Percentiles rank a stretch among this genome's conserved stretches.
Evolutionary conservation across 768 basidiomycete species (phyloP).

Genomic region (Amanita jacksonii): DNA sequence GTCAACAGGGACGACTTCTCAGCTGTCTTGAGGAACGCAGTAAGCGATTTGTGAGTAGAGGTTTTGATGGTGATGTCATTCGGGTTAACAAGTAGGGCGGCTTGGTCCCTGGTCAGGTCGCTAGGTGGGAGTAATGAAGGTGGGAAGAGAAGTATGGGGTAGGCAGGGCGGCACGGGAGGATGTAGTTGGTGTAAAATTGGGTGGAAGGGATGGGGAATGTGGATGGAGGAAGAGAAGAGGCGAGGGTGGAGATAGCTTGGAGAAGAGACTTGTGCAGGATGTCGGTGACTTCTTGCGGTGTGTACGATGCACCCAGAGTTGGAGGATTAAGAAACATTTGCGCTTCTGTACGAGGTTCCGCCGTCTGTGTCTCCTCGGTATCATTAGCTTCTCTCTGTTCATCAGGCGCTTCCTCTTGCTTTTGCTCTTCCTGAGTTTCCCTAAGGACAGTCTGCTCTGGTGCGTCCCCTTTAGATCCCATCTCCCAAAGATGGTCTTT

Average conservation of each 20-base stretch:
- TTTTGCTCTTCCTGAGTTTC: slow-evolving; percentile 12
- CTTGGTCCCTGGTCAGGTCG: slow-evolving; percentile 10
- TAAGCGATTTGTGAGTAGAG: slow-evolving; percentile 72
- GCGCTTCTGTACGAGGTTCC: not conserved
- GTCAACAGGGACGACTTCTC: slow-evolving; percentile 70
- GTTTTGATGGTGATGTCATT: slow-evolving; percentile 58
- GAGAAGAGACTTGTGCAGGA: slow-evolving; percentile 53
- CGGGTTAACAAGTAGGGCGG: not conserved
- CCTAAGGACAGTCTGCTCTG: slow-evolving; percentile 28
- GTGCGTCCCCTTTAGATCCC: slow-evolving; percentile 54
- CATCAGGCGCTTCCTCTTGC: slow-evolving; percentile 14
- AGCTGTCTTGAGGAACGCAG: slow-evolving; percentile 66
- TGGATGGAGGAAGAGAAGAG: slow-evolving; percentile 32
- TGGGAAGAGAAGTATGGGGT: slow-evolving; percentile 30
- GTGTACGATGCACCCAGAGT: slow-evolving; percentile 16
- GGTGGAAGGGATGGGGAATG: slow-evolving; percentile 72
- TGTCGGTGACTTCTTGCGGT: slow-evolving; percentile 40
- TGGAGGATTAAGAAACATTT: not conserved
- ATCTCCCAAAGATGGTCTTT: slow-evolving; percentile 69
- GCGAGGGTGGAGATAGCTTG: slow-evolving; percentile 53
- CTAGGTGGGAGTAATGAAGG: slow-evolving; percentile 17
- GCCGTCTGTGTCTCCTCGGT: not conserved
- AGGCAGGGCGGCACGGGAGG: slow-evolving; percentile 73
- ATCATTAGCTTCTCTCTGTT: slow-evolving; percentile 7
- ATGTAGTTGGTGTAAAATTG: slow-evolving; percentile 69